Evolutionary conservation across 2,329 filamentous ascomycete genomes (phyloP), one percentile per base, ranked within the genome.

Genomic region (Tolypocladium tropicale): DNA sequence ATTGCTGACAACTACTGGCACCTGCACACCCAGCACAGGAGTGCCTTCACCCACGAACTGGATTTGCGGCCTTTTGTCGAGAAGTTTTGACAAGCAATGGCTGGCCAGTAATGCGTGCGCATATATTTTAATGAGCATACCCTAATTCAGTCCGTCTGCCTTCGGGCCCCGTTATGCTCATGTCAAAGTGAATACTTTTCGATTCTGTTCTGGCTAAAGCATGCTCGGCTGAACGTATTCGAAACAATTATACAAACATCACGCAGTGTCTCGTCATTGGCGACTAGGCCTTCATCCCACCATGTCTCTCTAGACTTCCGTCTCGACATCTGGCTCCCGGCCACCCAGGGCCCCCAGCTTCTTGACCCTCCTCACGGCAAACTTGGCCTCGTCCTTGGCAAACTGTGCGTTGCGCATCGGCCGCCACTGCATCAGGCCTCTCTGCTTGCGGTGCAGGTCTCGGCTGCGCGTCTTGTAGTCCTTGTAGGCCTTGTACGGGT

Each of bases 361-460:
- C 70, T 86, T 88, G 55, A 95, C 73, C 69, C 89, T 89, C 49
- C 85, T 78, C 6, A 91, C 71, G 0, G 89, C 90, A 72, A 86
- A 92, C 64, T 88, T 86, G 0, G 88, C 84, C 75, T 97, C 89
- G 64, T 96, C 80, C 73, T 94, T 95, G 48, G 86, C 92, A 69
- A 96, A 97, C 62, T 85, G 84, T 25, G 84, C 77, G 67, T 96
- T 96, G 43, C 93, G 80, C 68, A 92, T 88, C 0, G 93, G 92
- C 66, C 85, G 89, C 91, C 92, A 97, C 70, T 97, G 93, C 90
- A 96, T 95, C 67, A 96, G 65, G 0, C 93, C 93, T 12, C 92
- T 80, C 63, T 96, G 91, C 73, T 92, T 90, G 0, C 92, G 82
- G 68, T 92, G 87, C 68, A 96, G 78, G 50, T 88, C 84, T 60